These are phyloP conservation scores for Fusarium armeniacum DNA, from an alignment of 2,329 filamentous ascomycete genomes.

Conservation along the genomic window DNA sequence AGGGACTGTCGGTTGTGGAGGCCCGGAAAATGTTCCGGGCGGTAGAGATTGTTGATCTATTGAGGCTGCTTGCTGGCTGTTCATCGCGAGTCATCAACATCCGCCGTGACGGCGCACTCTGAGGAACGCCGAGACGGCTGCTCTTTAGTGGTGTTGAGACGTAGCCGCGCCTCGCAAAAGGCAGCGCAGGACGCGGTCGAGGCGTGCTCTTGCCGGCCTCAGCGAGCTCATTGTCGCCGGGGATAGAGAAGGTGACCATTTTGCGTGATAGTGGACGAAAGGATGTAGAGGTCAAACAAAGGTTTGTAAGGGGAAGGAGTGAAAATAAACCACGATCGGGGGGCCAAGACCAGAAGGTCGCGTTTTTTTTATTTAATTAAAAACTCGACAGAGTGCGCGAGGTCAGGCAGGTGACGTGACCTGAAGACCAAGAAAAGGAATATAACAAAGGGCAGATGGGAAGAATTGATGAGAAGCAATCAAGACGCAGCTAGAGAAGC, in stretches of 20 bases:
- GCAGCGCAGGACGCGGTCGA: conserved; percentile 57
- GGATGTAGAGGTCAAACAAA: conserved; percentile 13
- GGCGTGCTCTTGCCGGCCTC: conserved; percentile 55
- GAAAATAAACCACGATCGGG: conserved; percentile 31
- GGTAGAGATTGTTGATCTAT: conserved; percentile 54
- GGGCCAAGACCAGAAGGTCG: conserved; percentile 34
- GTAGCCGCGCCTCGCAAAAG: conserved; percentile 61
- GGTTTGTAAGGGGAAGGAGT: conserved; percentile 25
- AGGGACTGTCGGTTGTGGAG: conserved; percentile 55
- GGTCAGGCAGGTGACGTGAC: conserved; percentile 21
- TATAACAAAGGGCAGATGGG: conserved; percentile 24
- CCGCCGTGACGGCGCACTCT: conserved; percentile 56
- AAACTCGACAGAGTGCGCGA: conserved; percentile 15
- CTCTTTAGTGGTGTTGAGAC: conserved; percentile 56
- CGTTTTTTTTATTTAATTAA: conserved; percentile 35
- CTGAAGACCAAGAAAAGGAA: conserved; percentile 23
- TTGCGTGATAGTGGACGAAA: conserved; percentile 23
- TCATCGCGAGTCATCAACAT: conserved; percentile 56
- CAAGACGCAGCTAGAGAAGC: conserved; percentile 33
- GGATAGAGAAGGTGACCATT: conserved; percentile 59
- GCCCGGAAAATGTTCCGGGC: conserved; percentile 61
- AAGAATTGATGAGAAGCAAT: conserved; percentile 35
- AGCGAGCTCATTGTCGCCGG: conserved; percentile 54
- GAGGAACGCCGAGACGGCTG: conserved; percentile 58
- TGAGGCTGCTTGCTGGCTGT: conserved; percentile 54